Evolutionary conservation across 192 early-diverging fungal species (phyloP), one percentile per base, ranked within the genome.

Genomic region (Mortierella claussenii): DNA sequence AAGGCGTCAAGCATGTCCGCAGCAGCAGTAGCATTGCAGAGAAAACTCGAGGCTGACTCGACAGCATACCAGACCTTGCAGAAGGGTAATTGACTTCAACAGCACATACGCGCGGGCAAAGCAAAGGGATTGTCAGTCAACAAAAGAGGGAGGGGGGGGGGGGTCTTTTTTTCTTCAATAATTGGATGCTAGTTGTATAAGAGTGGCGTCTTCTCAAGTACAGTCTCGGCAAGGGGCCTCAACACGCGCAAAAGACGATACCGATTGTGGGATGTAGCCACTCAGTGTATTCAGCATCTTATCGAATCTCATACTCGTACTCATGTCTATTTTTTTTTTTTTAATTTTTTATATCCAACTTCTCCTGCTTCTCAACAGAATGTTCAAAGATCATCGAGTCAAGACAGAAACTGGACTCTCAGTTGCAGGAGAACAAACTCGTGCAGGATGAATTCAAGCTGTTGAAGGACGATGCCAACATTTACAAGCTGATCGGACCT

Each of bases 401-500:
- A 55, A 87, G 93, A 44, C 89, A 93, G 62, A 89, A 90, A 63
- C 86, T 99, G 18, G 95, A 99, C 67, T 97, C 97, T 27, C 97
- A 99, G 79, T 83, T 96, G 36, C 92, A 96, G 60, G 97, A 99
- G 60, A 99, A 99, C 83, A 93, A 95, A 69, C 61, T 94, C 60
- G 96, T 99, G 15, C 82, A 92, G 59, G 91, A 94, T 86, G 97
- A 99, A 86, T 97, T 99, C 79, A 86, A 90, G 62, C 57, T 86
- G 21, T 78, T 99, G 57, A 88, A 93, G 32, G 87, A 89, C 26
- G 91, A 91, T 47, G 83, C 96, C 30, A 91, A 88, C 50, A 90
- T 99, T 21, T 99, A 94, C 87, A 99, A 99, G 71, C 82, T 99
- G 54, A 92, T 96, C 62, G 97, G 97, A 0, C 97, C 97, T 24